Conservation (phyloP, 1,284 basidiomycete genomes). For the Puccinia hordei region DNA sequence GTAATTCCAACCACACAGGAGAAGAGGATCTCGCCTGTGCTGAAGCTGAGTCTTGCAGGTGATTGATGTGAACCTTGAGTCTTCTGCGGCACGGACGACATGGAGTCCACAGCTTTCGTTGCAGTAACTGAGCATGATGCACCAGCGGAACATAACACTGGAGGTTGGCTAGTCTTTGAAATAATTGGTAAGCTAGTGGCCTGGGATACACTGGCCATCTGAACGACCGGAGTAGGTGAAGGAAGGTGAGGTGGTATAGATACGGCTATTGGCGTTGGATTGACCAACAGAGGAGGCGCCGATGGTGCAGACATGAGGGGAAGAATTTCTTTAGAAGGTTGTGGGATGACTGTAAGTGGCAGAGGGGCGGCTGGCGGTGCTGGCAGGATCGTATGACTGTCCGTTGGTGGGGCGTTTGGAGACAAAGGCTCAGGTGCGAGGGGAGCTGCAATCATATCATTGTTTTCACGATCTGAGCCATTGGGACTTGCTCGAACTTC, state of each 20-base stretch:
- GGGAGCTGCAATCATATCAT: neutral
- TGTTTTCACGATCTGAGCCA: neutral
- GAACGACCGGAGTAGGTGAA: neutral
- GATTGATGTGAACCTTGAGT: constrained; percentile 6
- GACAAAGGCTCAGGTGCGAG: no score
- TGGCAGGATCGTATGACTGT: neutral
- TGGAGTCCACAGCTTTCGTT: neutral
- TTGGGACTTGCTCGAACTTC: neutral
- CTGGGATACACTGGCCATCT: neutral
- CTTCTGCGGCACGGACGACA: neutral
- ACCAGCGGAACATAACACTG: neutral
- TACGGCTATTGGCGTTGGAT: neutral
- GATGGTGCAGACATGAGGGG: no score
- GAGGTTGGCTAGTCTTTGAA: neutral
- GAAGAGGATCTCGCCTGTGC: neutral
- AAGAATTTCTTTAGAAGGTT: no score
- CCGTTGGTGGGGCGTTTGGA: neutral
- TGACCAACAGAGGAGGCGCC: neutral
- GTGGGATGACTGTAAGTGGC: neutral
- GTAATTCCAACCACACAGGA: neutral
- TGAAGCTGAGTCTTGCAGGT: neutral
- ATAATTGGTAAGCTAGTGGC: neutral
- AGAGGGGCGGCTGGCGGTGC: neutral
- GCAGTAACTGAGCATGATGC: neutral
- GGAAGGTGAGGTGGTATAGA: neutral